Percentiles rank a stretch among this genome's conserved stretches.
These are phyloP conservation scores for Cercospora sp. DNA, from an alignment of 2,329 filamentous ascomycete genomes.

Conservation along the genomic window DNA sequence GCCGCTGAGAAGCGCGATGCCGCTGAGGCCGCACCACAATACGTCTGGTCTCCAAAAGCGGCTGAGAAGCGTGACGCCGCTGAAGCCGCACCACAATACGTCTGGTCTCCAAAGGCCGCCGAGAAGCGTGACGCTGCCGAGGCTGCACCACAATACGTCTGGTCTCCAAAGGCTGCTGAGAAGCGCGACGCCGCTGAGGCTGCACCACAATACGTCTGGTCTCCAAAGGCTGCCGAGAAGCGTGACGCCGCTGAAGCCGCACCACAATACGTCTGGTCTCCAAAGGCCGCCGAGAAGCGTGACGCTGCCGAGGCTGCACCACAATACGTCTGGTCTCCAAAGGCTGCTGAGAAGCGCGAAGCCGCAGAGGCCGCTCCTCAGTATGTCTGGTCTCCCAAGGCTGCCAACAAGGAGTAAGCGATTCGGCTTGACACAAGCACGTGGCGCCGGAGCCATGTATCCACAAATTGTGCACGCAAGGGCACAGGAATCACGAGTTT, in stretches of 20 bases:
- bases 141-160: too few species aligned
- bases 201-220: background rate
- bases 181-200: background rate
- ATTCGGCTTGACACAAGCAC: background rate
- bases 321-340: background rate
- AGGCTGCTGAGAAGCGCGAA: background rate
- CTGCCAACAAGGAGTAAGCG: background rate
- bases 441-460: background rate
- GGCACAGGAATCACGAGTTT: background rate
- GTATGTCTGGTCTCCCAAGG: background rate
- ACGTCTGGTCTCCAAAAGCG: too few species aligned
- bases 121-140: too few species aligned
- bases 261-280: background rate
- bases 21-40: too few species aligned
- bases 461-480: background rate
- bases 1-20: too few species aligned
- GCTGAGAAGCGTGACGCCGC: too few species aligned
- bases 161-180: background rate
- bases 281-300: background rate
- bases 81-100: too few species aligned
- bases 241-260: background rate
- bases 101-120: too few species aligned
- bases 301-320: background rate
- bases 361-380: background rate
- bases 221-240: background rate